Base-by-base conservation (phyloP, 139 green algal species). In the Picochlorum sp. region DNA sequence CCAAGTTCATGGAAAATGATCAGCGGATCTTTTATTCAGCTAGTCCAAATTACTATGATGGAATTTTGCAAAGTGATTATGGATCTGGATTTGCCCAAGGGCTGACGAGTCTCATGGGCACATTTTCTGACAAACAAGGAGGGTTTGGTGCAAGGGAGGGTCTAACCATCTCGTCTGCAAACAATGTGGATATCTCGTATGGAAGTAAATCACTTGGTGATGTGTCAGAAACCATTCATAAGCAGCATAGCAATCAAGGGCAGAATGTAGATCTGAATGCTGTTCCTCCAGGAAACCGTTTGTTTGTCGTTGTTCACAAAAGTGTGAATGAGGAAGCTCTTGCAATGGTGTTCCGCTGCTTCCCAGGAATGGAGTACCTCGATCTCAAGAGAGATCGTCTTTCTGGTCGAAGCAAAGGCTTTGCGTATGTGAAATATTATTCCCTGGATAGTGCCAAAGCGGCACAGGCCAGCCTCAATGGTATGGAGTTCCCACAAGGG, bases 291-390 rank as follows among this genome's bases (percentile, higher is more conserved):
- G 47, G 1, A 16, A 30, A 88, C 62, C 81, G 88, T n/a, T 74
- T 95, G 49, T 95, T 94, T 69, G 76, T 95, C 4, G 88, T 95
- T 13, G 78, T 92, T 44, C 81, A 91, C 68, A 94, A 92, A 80
- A 80, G 85, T 49, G 9, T 55, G 41, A 20, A 24, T 8, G 86
- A 92, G 52, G 88, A 92, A 5, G 63, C 79, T 57, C 66, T 96
- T 57, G 63, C 71, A 13, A 67, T 74, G 44, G 69, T 95, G 41
- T 96, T 96, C 80, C 63, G 83, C 7, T 60, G 70, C 49, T 90
- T 85, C 61, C 76, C 82, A 1, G 89, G 87, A 54, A 88, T 94
- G 82, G 86, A 95, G 78, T 96, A 94, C 77, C 89, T 83, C 52
- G 85, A 94, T 68, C 75, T 95, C 20, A 96, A 95, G 74, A 77